phyloP scores from a whole-genome alignment of 805 yeast genomes.

The Starmerella sirachaensis region DNA sequence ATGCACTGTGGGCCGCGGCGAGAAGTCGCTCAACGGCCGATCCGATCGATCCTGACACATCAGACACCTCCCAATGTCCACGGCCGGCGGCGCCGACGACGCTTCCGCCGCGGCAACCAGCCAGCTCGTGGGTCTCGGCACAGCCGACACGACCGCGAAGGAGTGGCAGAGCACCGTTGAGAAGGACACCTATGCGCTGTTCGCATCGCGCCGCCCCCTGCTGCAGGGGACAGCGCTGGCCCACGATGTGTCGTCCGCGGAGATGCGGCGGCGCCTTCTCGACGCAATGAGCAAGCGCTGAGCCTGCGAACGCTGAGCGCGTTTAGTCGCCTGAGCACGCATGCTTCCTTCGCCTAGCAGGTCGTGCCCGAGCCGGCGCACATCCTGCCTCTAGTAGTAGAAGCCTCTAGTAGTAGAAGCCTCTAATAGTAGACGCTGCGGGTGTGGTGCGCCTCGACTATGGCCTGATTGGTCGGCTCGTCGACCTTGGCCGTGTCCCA shows the following conservation, averaged over 20 bases:
- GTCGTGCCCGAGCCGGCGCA: no score
- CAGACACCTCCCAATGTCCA: no score
- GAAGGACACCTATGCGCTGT: constrained; percentile 19
- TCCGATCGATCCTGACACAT: no score
- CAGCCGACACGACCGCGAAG: constrained; percentile 17
- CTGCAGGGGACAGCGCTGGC: constrained; percentile 17
- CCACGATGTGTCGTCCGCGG: constrained; percentile 6
- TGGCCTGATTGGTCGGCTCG: constrained; percentile 25
- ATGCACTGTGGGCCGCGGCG: no score
- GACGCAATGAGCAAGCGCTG: constrained; percentile 16
- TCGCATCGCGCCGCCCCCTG: constrained; percentile 13
- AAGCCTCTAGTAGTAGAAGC: no score
- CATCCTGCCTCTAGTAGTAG: no score
- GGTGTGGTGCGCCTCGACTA: constrained; percentile 30
- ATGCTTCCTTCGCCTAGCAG: no score
- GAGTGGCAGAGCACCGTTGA: constrained; percentile 12
- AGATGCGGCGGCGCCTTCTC: constrained; percentile 14
- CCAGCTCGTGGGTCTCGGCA: constrained; percentile 12
- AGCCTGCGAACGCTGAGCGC: not conserved
- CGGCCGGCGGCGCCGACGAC: constrained; percentile 5
- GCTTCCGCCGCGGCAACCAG: constrained; percentile 1
- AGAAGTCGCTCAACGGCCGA: no score
- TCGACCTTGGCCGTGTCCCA: constrained; percentile 36
- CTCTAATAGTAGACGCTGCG: constrained; percentile 30
- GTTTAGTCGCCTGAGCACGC: no score